Evolutionary conservation across 352 stramenopile species (phyloP), one percentile per base, ranked within the genome.

Genomic region (Globisporangium camurandrum): DNA sequence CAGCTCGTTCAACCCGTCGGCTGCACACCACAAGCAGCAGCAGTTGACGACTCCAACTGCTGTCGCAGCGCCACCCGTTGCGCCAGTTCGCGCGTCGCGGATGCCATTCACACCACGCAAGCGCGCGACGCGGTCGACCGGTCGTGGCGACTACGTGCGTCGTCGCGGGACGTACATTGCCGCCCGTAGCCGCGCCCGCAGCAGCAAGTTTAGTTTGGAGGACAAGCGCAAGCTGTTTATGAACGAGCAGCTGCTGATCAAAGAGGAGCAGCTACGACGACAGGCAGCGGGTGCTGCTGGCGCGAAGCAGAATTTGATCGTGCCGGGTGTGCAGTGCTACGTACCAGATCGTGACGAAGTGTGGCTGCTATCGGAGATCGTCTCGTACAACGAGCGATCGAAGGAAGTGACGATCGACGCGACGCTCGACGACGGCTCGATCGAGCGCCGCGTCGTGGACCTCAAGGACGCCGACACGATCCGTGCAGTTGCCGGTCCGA

Each of bases 241-340:
- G 81, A 65, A 88, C 24, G 71, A 88, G 46, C 84, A 95, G 56
- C 51, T 92, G 2, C 41, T 73, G 31, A 59, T 90, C 39, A 95
- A 95, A 53, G 79, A 91, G 46, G 81, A 92, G 44, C 77, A 91
- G 49, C 62, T 75, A 20, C 71, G 76, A 23, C 75, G 73, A 2
- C 66, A 88, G 37, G 71, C 69, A 37, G 67, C 62, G 12, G 84
- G 79, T 20, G 75, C 76, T 7, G 66, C 62, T 23, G 76, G 23
- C 11, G 62, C 77, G 47, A 93, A 88, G 52, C 77, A 88, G 34
- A 93, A 93, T 54, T 61, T 91, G 46, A 93, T 92, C 58, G 84
- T 93, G 3, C 78, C 75, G 1, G 84, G 84, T n/a, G 80, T 93
- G 19, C 81, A 93, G 56, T 95, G 84, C 68, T 95, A 92, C 61